phyloP scores from a whole-genome alignment of 305 asterid genomes.

The Fraxinus sp. region DNA sequence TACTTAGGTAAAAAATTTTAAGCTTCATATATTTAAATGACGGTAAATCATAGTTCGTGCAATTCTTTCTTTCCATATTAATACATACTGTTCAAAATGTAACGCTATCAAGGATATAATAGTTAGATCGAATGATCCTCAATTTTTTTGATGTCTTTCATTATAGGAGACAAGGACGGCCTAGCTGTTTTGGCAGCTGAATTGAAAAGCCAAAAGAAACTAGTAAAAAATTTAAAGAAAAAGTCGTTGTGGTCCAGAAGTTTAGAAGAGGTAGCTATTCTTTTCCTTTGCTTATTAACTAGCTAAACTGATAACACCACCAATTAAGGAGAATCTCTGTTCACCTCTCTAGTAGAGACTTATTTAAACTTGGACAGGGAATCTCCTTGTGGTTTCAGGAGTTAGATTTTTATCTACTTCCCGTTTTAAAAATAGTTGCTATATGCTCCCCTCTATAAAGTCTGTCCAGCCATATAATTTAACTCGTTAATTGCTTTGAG shows the following conservation, averaged over 20 bases:
- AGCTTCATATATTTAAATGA: not conserved
- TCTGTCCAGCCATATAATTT: not conserved
- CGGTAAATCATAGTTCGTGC: not conserved
- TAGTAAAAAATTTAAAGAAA: slow-evolving; percentile 62
- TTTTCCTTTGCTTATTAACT: slow-evolving; percentile 18
- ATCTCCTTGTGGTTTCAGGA: not conserved
- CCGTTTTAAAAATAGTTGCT: not conserved
- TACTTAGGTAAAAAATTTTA: not conserved
- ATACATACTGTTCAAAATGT: not conserved
- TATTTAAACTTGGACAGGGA: not conserved
- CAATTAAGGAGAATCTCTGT: not conserved
- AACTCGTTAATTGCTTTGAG: not conserved
- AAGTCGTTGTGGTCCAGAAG: slow-evolving; percentile 77
- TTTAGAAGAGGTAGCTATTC: slow-evolving; percentile 67
- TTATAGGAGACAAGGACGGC: slow-evolving; percentile 50
- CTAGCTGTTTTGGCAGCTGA: slow-evolving; percentile 43
- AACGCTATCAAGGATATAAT: not conserved
- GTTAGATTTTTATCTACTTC: not conserved
- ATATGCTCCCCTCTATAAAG: not conserved
- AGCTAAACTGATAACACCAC: not conserved
- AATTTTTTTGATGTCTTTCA: slow-evolving; percentile 20
- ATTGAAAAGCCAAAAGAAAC: slow-evolving; percentile 60
- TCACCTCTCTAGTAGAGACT: not conserved
- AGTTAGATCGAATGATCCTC: slow-evolving; percentile 12
- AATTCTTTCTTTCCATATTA: not conserved